Evolutionary conservation across 768 basidiomycete species (phyloP).

Genomic region (Leucosporidium creatinivorum): DNA sequence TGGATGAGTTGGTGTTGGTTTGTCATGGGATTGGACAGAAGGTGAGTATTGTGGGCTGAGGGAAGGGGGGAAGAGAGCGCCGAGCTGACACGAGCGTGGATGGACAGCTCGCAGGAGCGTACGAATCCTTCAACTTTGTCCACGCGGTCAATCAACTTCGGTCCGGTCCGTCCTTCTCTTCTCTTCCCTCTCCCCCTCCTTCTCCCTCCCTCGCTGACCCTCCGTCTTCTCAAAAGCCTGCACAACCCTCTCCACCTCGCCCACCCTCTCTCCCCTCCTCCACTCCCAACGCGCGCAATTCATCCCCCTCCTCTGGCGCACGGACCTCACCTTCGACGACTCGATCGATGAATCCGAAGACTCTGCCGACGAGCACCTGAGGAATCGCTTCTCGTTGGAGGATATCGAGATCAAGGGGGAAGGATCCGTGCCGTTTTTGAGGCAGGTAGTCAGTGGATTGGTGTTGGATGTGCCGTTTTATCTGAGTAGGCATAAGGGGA

Average conservation of each 20-base stretch:
- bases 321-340: constrained; percentile 32
- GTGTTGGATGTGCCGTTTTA: constrained; percentile 35
- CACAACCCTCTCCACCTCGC: constrained; percentile 21
- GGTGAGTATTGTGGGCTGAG: not conserved
- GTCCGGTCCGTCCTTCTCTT: not conserved
- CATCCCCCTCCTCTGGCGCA: constrained; percentile 36
- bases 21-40: constrained; percentile 37
- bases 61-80: not conserved
- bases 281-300: constrained; percentile 33
- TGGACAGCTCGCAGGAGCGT: constrained; percentile 20
- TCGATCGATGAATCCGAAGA: constrained; percentile 20
- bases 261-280: constrained; percentile 20
- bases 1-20: constrained; percentile 35
- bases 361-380: constrained; percentile 25
- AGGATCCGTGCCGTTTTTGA: constrained; percentile 30
- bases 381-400: constrained; percentile 28
- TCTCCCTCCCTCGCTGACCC: not conserved
- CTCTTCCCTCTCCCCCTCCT: not conserved
- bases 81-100: too few relatives aligned
- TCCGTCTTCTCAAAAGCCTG: constrained; percentile 6
- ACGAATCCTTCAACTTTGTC: constrained; percentile 33
- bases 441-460: constrained; percentile 30
- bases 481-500: constrained; percentile 31
- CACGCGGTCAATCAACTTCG: constrained; percentile 35
- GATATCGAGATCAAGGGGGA: constrained; percentile 29